Base-by-base conservation (phyloP, 1,139 yeast genomes). In the Cylindricascospora bacillispora region DNA sequence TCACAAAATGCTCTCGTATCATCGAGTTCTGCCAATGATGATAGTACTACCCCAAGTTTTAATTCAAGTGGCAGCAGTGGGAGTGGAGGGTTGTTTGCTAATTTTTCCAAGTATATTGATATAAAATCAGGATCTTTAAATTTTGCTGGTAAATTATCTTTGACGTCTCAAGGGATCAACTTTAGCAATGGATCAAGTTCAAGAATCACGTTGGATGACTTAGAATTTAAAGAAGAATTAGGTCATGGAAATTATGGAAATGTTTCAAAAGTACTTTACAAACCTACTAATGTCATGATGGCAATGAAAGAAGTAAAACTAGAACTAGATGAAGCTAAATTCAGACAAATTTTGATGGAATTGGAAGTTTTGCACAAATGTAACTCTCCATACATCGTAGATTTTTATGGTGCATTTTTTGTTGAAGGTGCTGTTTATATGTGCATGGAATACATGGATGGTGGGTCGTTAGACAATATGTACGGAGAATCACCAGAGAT, bases 361-460 rank as follows among this genome's bases (percentile, higher is more conserved):
- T 63, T 89, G 42, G 97, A 89, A 47, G 79, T 86, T 30, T 65
- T 89, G 41, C 97, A 89, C 58, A 81, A 80, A 47, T 86, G 97
- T 59, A 72, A 70, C 39, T 77, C 93, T 6, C 93, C 93, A 2
- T 83, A 71, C 53, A 85, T 89, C 50, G 95, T 89, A 30, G 95
- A 86, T 48, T 89, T 89, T 46, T 89, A 81, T 51, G 97, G 98
- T 23, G 98, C 97, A 0, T 89, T 89, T 48, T 89, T 89, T 50
- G 86, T 82, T 24, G 98, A 89, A 57, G 95, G 97, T 27, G 95
- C 95, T 0, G 98, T 89, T 25, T 89, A 86, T 59, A 85, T 92
- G 81, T 89, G 98, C 58, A 89, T 89, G 70, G 99, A 89, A 59
- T 82, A 76, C 56, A 89, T 89, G 99, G 94, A 86, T 56, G 97